These are phyloP conservation scores for Tricholoma saponaceum DNA, from an alignment of 768 basidiomycete genomes.

Conservation along the genomic window DNA sequence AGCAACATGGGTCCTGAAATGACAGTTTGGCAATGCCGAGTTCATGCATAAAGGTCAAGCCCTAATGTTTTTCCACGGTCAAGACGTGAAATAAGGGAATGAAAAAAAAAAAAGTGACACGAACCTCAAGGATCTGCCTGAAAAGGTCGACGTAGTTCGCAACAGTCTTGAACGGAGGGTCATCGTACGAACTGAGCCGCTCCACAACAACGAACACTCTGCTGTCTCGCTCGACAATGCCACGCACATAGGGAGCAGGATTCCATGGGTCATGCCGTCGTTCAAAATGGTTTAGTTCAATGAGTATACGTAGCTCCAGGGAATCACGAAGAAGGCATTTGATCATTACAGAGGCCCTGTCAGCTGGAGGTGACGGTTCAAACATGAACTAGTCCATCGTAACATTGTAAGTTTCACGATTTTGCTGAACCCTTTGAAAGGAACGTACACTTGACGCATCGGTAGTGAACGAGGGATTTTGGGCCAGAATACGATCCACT, in stretches of 20 bases:
- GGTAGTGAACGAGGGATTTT: constrained; percentile 16
- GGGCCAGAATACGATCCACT: constrained; percentile 25
- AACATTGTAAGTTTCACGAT: background rate
- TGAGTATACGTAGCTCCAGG: constrained; percentile 35
- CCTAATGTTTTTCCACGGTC: constrained; percentile 21
- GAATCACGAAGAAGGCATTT: constrained; percentile 32
- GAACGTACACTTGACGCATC: constrained; percentile 11
- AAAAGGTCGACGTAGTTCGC: constrained; percentile 50
- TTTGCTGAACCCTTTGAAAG: background rate
- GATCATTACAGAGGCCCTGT: constrained; percentile 34
- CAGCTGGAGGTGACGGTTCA: constrained; percentile 22
- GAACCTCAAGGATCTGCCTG: constrained; percentile 46
- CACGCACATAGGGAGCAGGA: constrained; percentile 42
- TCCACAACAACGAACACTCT: constrained; percentile 41
- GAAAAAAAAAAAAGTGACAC: background rate
- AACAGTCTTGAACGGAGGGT: constrained; percentile 42
- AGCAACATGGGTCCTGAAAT: constrained; percentile 29
- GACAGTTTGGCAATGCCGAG: constrained; percentile 34
- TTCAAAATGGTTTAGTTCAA: constrained; percentile 40
- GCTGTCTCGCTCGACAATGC: constrained; percentile 39
- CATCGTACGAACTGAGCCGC: constrained; percentile 38
- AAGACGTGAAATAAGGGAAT: background rate
- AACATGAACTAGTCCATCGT: constrained; percentile 24
- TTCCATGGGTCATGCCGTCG: constrained; percentile 52
- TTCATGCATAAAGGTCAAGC: constrained; percentile 47